Percentiles rank a stretch among this genome's conserved stretches.
phyloP scores from a whole-genome alignment of 768 basidiomycete species.

The Lactifluus echinatus region DNA sequence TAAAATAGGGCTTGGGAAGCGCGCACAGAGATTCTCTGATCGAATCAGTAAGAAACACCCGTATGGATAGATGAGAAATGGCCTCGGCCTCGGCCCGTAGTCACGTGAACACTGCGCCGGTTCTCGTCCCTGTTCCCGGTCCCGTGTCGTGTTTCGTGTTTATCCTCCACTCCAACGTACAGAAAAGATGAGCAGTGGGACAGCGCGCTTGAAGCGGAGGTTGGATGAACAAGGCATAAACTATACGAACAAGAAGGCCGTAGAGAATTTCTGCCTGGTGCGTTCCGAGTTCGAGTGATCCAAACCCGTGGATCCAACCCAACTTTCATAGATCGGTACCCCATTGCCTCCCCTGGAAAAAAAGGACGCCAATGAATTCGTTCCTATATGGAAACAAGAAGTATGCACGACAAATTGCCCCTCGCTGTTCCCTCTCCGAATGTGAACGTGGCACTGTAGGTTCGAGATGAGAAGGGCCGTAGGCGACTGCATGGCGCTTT shows the following conservation, averaged over 20 bases:
- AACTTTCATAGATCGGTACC: slow-evolving; percentile 67
- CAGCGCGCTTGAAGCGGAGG: slow-evolving; percentile 69
- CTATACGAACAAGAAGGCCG: slow-evolving; percentile 56
- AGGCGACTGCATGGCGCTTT: slow-evolving; percentile 95
- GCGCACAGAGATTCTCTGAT: no score
- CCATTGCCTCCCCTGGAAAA: slow-evolving; percentile 93
- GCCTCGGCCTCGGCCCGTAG: no score
- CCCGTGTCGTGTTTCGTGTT: background rate
- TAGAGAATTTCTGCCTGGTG: slow-evolving; percentile 82
- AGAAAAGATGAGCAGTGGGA: slow-evolving; percentile 29
- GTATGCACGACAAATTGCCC: slow-evolving; percentile 35
- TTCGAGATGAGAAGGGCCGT: slow-evolving; percentile 88
- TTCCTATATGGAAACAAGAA: slow-evolving; percentile 97
- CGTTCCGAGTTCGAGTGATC: slow-evolving; percentile 22
- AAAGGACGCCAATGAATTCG: slow-evolving; percentile 87
- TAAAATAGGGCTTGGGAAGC: no score
- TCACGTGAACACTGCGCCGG: no score
- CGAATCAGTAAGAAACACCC: no score
- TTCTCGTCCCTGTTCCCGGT: no score
- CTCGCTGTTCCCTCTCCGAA: slow-evolving; percentile 15
- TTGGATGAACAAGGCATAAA: slow-evolving; percentile 75
- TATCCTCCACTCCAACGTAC: background rate
- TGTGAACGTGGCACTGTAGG: slow-evolving; percentile 35
- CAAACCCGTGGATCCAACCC: background rate
- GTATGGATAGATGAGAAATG: no score